Evolutionary conservation across 2,329 filamentous ascomycete species (phyloP).

Genomic region (Paramyrothecium roridum): DNA sequence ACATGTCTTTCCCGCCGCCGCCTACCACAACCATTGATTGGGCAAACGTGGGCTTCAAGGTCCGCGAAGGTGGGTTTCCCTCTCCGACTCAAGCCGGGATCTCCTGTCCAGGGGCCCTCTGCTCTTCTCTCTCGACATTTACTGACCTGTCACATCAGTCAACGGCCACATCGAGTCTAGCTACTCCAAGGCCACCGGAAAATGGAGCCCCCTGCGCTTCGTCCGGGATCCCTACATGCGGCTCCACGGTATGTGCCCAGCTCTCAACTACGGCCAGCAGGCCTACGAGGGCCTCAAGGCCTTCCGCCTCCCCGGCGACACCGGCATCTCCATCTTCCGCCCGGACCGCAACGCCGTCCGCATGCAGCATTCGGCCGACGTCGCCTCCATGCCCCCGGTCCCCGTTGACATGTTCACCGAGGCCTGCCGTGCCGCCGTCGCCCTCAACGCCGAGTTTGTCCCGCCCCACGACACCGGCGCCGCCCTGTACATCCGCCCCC

Average conservation of each 20-base stretch:
- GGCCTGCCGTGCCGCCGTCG: slow-evolving; percentile 76
- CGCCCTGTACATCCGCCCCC: slow-evolving; percentile 87
- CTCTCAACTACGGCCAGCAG: slow-evolving; percentile 95
- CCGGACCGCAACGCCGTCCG: slow-evolving; percentile 80
- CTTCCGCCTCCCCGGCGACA: slow-evolving; percentile 72
- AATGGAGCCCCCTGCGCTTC: slow-evolving; percentile 78
- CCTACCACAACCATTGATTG: slow-evolving; percentile 86
- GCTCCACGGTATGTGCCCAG: slow-evolving; percentile 93
- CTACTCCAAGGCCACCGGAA: slow-evolving; percentile 69
- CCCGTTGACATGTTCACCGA: slow-evolving; percentile 74
- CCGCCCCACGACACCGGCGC: slow-evolving; percentile 86
- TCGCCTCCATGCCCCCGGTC: slow-evolving; percentile 78
- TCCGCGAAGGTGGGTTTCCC: slow-evolving; percentile 71
- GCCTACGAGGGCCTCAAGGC: slow-evolving; percentile 98
- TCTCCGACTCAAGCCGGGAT: neutral
- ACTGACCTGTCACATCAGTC: slow-evolving; percentile 53
- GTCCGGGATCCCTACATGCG: slow-evolving; percentile 80
- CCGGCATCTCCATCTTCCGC: slow-evolving; percentile 80
- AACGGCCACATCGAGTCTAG: slow-evolving; percentile 92
- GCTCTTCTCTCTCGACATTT: neutral
- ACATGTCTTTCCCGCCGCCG: slow-evolving; percentile 69
- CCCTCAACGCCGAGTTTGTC: slow-evolving; percentile 85
- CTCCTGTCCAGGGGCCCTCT: neutral
- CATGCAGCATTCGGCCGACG: slow-evolving; percentile 79
- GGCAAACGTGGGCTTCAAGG: slow-evolving; percentile 87